A percentile compares a stretch with the other conserved stretches of the same genome.
Evolutionary conservation across 108 stramenopile species (phyloP).

Genomic region (Discostella stelligeroides): DNA sequence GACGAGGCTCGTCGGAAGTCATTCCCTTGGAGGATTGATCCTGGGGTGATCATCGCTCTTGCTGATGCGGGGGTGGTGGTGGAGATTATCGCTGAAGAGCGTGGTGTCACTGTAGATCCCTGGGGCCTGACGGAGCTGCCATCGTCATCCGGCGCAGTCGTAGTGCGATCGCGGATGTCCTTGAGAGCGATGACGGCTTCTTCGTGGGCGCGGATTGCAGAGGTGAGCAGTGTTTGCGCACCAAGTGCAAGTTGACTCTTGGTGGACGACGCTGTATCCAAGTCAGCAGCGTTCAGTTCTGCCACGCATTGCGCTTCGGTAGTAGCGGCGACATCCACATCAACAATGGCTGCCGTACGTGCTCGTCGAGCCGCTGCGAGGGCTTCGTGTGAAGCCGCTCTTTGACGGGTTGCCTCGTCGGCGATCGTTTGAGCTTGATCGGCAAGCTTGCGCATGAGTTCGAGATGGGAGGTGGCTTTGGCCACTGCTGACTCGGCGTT

Average conservation of each 20-base stretch:
- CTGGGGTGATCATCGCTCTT: background rate
- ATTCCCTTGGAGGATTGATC: background rate
- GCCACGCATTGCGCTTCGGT: too few relatives aligned
- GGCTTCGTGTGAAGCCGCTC: background rate
- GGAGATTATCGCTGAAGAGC: background rate
- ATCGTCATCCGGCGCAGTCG: background rate
- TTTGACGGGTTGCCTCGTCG: background rate
- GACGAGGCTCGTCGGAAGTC: background rate
- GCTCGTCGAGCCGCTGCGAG: too few relatives aligned
- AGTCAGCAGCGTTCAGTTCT: too few relatives aligned
- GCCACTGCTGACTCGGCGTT: background rate
- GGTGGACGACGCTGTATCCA: background rate
- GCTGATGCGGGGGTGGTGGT: background rate
- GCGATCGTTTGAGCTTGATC: background rate
- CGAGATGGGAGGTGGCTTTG: conserved; percentile 1
- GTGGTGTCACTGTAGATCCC: background rate
- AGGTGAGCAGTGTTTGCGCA: background rate
- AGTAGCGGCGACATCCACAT: background rate
- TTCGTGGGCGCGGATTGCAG: background rate
- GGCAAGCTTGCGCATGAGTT: background rate
- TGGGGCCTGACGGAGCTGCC: background rate
- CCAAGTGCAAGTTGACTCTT: background rate
- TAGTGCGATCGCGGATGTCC: background rate
- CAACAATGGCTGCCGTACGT: background rate
- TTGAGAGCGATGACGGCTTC: background rate